These are phyloP conservation scores for Microdochium trichocladiopsis DNA, from an alignment of 2,329 filamentous ascomycete genomes.

Conservation along the genomic window DNA sequence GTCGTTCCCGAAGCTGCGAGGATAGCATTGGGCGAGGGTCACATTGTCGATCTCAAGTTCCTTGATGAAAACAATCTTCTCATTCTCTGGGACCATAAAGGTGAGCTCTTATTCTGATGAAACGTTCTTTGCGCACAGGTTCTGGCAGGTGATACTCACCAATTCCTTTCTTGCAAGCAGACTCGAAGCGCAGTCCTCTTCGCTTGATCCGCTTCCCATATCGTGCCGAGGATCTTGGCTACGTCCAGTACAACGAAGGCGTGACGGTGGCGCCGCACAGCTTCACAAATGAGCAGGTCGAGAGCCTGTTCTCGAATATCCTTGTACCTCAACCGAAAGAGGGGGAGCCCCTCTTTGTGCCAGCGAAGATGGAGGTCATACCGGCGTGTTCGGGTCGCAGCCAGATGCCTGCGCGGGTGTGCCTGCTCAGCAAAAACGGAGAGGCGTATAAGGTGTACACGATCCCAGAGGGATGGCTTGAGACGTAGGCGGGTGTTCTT, in stretches of 20 bases:
- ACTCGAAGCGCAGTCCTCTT: slow-evolving; percentile 10
- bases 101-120: too few species aligned
- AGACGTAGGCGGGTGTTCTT: not conserved
- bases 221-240: slow-evolving; percentile 25
- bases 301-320: slow-evolving; percentile 17
- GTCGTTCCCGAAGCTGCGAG: slow-evolving; percentile 28
- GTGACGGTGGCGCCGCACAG: slow-evolving; percentile 11
- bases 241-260: slow-evolving; percentile 22
- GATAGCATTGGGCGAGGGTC: slow-evolving; percentile 32
- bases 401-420: slow-evolving; percentile 40
- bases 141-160: too few species aligned
- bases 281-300: slow-evolving; percentile 20
- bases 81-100: slow-evolving; percentile 41
- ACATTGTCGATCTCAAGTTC: slow-evolving; percentile 60
- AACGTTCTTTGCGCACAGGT: too few species aligned
- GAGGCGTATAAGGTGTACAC: slow-evolving; percentile 40
- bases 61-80: slow-evolving; percentile 55
- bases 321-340: slow-evolving; percentile 10
- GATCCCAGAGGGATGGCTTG: slow-evolving; percentile 23
- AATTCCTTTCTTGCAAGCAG: not conserved
- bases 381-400: slow-evolving; percentile 34
- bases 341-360: slow-evolving; percentile 21
- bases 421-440: slow-evolving; percentile 40
- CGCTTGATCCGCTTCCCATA: slow-evolving; percentile 28
- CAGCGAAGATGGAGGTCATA: slow-evolving; percentile 45